Base-by-base conservation (phyloP, 2,329 filamentous ascomycete genomes). In the Phyllosticta citrichinensis region DNA sequence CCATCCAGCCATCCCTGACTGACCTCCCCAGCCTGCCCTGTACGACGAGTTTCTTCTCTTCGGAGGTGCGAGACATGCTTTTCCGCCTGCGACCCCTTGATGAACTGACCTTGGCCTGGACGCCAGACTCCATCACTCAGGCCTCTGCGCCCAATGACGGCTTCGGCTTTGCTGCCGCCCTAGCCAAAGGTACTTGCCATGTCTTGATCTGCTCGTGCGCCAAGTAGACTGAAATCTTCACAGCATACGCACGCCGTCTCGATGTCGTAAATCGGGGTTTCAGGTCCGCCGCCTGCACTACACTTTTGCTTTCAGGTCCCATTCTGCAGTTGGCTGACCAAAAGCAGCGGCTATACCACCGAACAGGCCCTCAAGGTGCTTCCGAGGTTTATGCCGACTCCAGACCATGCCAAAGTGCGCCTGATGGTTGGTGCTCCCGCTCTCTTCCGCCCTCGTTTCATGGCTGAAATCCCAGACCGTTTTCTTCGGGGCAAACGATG, bases 221-320 rank as follows among this genome's bases (percentile, higher is more conserved):
- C 27, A 10, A 8, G 4, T 1, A 30, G 27, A 30, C 64, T 65
- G 53, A 64, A 58, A 19, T 40, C 53, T n/a, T 52, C 17, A 61
- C 66, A 93, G 89, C 82, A 61, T 92, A 89, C 70, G 83, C 84
- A 56, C 85, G 93, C 62, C 84, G 86, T 40, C 79, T 94, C 14
- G 94, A 97, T 75, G 84, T 97, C 55, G 78, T 97, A 68, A 96
- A 97, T 73, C 84, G 91, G 53, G 94, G 94, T 5, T 85, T 95
- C 64, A 88, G 84, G 67, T 83, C 54, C 24, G 40, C 20, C 1
- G 17, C 12, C 9, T 20, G n/a, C 19, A 40, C 61, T 47, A 2
- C 47, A 53, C 33, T 19, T 53, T n/a, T 56, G 19, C 40, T 40
- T 52, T 50, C 58, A 12, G 25, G 6, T 30, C 9, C 9, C 27